phyloP scores from a whole-genome alignment of 2,329 filamentous ascomycete species.

The Fusarium drepaniforme region DNA sequence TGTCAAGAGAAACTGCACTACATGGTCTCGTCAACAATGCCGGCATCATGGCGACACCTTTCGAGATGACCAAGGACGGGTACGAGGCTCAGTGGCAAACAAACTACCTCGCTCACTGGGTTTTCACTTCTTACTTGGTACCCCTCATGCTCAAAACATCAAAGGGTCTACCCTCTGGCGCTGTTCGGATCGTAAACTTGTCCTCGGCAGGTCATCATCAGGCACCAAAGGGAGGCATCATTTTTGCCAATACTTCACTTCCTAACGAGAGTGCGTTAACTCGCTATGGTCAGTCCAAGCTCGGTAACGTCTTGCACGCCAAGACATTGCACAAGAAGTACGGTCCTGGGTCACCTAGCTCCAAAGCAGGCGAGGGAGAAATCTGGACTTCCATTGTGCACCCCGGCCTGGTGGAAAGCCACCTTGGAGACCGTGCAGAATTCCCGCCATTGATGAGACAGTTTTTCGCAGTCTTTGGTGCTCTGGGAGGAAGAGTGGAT shows the following conservation, averaged over 20 bases:
- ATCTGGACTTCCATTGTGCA: slow-evolving; percentile 32
- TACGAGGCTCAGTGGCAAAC: slow-evolving; percentile 37
- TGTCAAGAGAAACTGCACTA: slow-evolving; percentile 5
- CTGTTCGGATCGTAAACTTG: slow-evolving; percentile 33
- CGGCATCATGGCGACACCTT: slow-evolving; percentile 30
- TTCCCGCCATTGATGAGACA: neutral
- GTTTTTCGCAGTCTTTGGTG: neutral
- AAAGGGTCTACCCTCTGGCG: neutral
- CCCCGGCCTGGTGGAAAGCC: slow-evolving; percentile 29
- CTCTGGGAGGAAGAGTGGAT: slow-evolving; percentile 5
- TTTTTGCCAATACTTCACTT: slow-evolving; percentile 12
- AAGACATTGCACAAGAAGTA: slow-evolving; percentile 24
- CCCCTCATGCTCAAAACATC: slow-evolving; percentile 32
- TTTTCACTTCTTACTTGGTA: slow-evolving; percentile 22
- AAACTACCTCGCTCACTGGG: slow-evolving; percentile 34
- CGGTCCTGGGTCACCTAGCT: slow-evolving; percentile 19
- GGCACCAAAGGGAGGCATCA: slow-evolving; percentile 29
- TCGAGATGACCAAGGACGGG: slow-evolving; percentile 15
- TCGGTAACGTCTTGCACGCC: slow-evolving; percentile 34
- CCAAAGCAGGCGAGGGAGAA: slow-evolving; percentile 11
- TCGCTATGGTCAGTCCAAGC: slow-evolving; percentile 35
- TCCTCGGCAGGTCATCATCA: slow-evolving; percentile 23
- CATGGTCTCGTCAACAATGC: slow-evolving; percentile 36
- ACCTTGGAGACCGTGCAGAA: neutral
- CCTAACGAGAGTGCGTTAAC: neutral